Evolutionary conservation across 371 early-diverging fungal genomes (phyloP), one percentile per base, ranked within the genome.

Genomic region (Rhizopus delemar): DNA sequence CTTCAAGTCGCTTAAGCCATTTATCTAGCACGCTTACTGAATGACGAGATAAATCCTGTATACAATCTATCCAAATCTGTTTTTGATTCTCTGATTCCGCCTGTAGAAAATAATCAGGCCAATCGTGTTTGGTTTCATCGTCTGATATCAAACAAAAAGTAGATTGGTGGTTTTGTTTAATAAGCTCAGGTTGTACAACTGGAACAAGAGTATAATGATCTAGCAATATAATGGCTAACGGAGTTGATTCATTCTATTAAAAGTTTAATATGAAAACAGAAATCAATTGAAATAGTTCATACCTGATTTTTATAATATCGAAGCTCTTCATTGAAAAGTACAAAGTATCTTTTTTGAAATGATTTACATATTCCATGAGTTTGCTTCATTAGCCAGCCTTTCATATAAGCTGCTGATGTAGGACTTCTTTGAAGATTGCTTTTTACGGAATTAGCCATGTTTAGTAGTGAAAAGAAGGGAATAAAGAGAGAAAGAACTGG

Each of bases 381-480:
- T 58, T 77, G 78, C 57, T 77, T 77, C 57, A 65, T 58, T 16
- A 77, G 52, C 61, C 69, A 77, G 13, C 78, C 78, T 55, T 68
- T 52, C 4, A 63, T n/a, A 46, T 41, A 43, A 41, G 54, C 31
- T 15, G 51, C 46, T 16, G 67, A 34, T 8, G 63, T 46, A 9
- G 63, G 51, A 6, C 0, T 4, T n/a, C 58, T 45, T 41, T 58
- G 55, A 41, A 51, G 51, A 16, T 59, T 46, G 8, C 5, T 31
- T 41, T 67, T 67, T 4, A 67, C 62, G 16, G 59, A 59, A 46
- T 51, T 39, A 6, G 52, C n/a, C 41, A 39, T 57, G 22, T 2
- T 22, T 22, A 22, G 22, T 22, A 22, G 22, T 22, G 22, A 22
- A 22, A 22, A 22, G 22, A 22, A 22, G 22, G 22, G 2, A 22